Evolutionary conservation across 371 early-diverging fungal species (phyloP).

Genomic region (Rhizopus sp.): DNA sequence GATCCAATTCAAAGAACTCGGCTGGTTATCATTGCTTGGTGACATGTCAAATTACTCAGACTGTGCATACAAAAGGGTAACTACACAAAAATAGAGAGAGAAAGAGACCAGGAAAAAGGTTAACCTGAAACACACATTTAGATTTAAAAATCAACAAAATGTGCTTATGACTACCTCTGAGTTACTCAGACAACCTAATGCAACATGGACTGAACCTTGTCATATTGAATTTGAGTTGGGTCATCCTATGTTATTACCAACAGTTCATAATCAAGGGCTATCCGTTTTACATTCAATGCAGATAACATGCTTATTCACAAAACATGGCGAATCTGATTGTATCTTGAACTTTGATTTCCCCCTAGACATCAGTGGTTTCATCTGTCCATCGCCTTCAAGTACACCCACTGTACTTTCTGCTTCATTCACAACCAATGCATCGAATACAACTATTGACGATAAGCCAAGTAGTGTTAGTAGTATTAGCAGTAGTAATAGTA

Average conservation of each 20-base stretch:
- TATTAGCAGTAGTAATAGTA: no score
- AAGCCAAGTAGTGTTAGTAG: no score
- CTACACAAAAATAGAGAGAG: no score
- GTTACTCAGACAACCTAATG: conserved; percentile 14
- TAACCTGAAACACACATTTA: neutral
- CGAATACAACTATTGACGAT: no score
- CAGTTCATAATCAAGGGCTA: conserved; percentile 5
- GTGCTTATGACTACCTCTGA: conserved; percentile 14
- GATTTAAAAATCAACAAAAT: conserved; percentile 12
- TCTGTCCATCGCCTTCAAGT: neutral
- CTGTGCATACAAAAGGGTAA: conserved; percentile 16
- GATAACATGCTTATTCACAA: conserved; percentile 5
- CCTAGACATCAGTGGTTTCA: conserved; percentile 3
- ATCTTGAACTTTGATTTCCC: conserved; percentile 14
- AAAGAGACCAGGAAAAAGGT: neutral
- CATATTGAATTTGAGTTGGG: conserved; percentile 8
- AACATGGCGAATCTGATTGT: neutral
- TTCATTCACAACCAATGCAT: no score
- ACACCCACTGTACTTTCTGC: no score
- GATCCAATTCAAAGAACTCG: neutral
- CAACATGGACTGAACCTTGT: conserved; percentile 18
- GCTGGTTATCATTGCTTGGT: conserved; percentile 9
- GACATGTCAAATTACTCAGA: conserved; percentile 20
- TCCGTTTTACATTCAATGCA: neutral
- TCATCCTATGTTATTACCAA: conserved; percentile 6